Evolutionary conservation across 495 filamentous ascomycete genomes (phyloP).

Genomic region (Trichocladium uniseriatum): DNA sequence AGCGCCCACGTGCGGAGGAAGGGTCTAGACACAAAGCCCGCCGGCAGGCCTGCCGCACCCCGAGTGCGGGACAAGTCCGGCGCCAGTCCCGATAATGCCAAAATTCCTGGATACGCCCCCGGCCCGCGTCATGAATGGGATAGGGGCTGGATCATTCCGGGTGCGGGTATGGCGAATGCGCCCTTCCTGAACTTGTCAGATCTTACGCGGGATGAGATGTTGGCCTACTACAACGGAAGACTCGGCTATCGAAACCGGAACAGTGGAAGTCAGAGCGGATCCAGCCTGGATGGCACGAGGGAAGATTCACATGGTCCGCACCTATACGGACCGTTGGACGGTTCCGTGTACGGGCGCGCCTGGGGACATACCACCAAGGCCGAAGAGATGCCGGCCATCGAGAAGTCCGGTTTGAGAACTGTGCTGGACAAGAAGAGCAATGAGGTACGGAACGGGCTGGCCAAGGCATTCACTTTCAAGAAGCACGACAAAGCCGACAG

Average conservation of each 20-base stretch:
- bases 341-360: conserved; percentile 36
- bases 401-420: conserved; percentile 41
- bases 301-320: conserved; percentile 15
- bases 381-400: conserved; percentile 42
- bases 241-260: conserved; percentile 23
- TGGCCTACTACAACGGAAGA: conserved; percentile 21
- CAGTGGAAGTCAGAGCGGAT: conserved; percentile 33
- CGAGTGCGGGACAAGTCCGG: conserved; percentile 26
- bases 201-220: conserved; percentile 23
- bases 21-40: conserved; percentile 37
- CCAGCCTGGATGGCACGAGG: conserved; percentile 27
- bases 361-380: conserved; percentile 36
- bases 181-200: conserved; percentile 37
- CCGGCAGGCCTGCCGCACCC: conserved; percentile 12
- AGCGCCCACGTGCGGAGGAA: conserved; percentile 48
- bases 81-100: conserved; percentile 33
- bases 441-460: conserved; percentile 40
- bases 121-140: conserved; percentile 10
- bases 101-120: conserved; percentile 29
- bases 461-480: conserved; percentile 38
- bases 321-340: conserved; percentile 27
- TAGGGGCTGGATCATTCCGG: conserved; percentile 21
- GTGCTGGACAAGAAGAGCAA: conserved; percentile 47
- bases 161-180: conserved; percentile 32
- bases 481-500: conserved; percentile 35